phyloP scores from a whole-genome alignment of 768 basidiomycete genomes.

The Podaxis sp. region DNA sequence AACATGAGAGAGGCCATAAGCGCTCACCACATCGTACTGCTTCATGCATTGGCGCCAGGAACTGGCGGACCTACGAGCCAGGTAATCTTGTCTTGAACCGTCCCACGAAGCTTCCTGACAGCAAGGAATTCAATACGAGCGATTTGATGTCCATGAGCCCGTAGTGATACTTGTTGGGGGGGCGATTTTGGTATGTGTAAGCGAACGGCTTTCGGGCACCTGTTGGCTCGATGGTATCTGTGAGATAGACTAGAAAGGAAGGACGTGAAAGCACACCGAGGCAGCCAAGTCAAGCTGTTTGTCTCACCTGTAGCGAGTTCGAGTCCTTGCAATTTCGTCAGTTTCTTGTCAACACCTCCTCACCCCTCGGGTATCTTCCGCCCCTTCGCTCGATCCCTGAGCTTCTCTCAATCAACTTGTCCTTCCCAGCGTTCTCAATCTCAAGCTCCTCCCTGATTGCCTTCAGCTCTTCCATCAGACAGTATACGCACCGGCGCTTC shows the following conservation, averaged over 20 bases:
- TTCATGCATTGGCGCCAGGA: constrained; percentile 51
- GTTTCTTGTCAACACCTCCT: constrained; percentile 94
- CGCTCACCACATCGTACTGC: too few species aligned
- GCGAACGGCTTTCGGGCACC: constrained; percentile 89
- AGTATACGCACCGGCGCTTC: too few species aligned
- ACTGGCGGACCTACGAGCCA: constrained; percentile 96
- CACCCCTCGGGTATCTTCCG: constrained; percentile 78
- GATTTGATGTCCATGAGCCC: constrained; percentile 90
- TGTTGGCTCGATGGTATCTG: constrained; percentile 94
- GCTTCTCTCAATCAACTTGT: constrained; percentile 90
- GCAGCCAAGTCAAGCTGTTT: too few species aligned
- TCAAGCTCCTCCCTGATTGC: constrained; percentile 57
- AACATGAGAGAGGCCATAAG: constrained; percentile 60
- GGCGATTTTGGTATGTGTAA: constrained; percentile 74
- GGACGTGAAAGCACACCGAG: too few species aligned
- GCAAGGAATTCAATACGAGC: constrained; percentile 95
- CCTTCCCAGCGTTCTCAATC: constrained; percentile 94
- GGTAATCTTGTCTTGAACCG: constrained; percentile 95
- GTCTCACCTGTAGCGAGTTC: too few species aligned
- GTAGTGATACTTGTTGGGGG: constrained; percentile 93
- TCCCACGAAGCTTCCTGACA: constrained; percentile 87
- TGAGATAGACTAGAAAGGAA: too few species aligned
- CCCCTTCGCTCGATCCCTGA: constrained; percentile 79
- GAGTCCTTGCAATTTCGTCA: constrained; percentile 27
- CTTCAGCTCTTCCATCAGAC: too few species aligned